Evolutionary conservation across 768 basidiomycete genomes (phyloP).

Genomic region (Cystofilobasidium ferigula): DNA sequence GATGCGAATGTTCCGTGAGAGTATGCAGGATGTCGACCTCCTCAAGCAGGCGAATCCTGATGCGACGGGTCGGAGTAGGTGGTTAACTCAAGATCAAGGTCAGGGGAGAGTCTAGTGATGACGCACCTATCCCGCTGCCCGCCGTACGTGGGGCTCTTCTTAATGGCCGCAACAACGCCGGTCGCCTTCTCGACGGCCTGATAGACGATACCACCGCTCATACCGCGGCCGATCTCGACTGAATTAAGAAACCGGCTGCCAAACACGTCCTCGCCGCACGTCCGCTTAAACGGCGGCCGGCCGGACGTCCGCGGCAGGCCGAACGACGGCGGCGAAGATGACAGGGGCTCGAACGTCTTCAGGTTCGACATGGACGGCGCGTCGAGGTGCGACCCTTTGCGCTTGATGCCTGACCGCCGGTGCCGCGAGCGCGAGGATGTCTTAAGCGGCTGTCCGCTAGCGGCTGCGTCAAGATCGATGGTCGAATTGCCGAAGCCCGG

Average conservation of each 20-base stretch:
- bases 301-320: background rate
- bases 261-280: slow-evolving; percentile 12
- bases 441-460: background rate
- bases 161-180: slow-evolving; percentile 9
- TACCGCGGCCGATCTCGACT: slow-evolving; percentile 14
- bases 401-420: slow-evolving; percentile 11
- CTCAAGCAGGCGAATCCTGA: slow-evolving; percentile 60
- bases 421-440: background rate
- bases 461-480: background rate
- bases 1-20: slow-evolving; percentile 40
- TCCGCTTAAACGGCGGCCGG: slow-evolving; percentile 1
- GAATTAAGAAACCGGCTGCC: slow-evolving; percentile 2
- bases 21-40: slow-evolving; percentile 85
- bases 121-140: slow-evolving; percentile 14
- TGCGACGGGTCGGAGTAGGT: slow-evolving; percentile 1
- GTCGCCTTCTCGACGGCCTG: slow-evolving; percentile 4
- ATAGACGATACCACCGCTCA: slow-evolving; percentile 15
- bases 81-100: background rate
- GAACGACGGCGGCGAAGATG: background rate
- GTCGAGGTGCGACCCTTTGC: slow-evolving; percentile 10
- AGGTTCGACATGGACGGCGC: background rate
- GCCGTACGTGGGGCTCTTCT: slow-evolving; percentile 6
- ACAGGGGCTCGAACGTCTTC: background rate
- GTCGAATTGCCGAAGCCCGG: background rate
- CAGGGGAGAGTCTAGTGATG: too few species aligned